Base-by-base conservation (phyloP, 169 alveolate genomes). In the Cryptosporidium baileyi region DNA sequence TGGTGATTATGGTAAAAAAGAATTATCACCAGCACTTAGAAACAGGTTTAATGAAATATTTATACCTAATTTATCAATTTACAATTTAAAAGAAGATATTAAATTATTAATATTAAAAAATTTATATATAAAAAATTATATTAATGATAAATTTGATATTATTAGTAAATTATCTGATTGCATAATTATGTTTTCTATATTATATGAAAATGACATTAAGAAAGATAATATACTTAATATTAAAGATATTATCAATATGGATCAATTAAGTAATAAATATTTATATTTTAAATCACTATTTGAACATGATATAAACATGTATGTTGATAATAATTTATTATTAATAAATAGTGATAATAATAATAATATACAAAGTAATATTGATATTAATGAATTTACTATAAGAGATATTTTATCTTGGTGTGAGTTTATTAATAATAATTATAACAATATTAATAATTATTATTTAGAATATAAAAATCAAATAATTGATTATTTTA, bases 1-100 rank as follows among this genome's bases (percentile, higher is more conserved):
- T 34, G 99, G 99, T 24, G 99, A 98, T 91, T 98, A 94, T 89
- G 99, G 99, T 19, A 98, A 98, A 94, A 96, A 97, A 88, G 99
- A 98, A 90, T 94, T 98, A 19, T 95, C 99, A 34, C 99, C 99
- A 36, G 99, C 99, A 26, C 91, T 98, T 63, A 93, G 98, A 61
- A 97, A 97, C 85, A 93, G 99, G 38, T 96, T 98, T 81, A 98
- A 99, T 8, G 99, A 97, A 90, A 95, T 98, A 47, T 98, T 93
- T 90, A 98, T 97, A 17, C 95, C 80, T 1, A 24, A 51, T 22
- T 36, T 79, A 17, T 61, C 80, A 52, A 52, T 61, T 15, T 62
- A 54, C 26, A 49, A 79, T 15, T 57, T 79, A 28, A 62, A 30
- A 28, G 24, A 51, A 11, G 80, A 79, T 47, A 44, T 79, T 13